phyloP scores from a whole-genome alignment of 495 filamentous ascomycete species.

The Entonaema liquescens region DNA sequence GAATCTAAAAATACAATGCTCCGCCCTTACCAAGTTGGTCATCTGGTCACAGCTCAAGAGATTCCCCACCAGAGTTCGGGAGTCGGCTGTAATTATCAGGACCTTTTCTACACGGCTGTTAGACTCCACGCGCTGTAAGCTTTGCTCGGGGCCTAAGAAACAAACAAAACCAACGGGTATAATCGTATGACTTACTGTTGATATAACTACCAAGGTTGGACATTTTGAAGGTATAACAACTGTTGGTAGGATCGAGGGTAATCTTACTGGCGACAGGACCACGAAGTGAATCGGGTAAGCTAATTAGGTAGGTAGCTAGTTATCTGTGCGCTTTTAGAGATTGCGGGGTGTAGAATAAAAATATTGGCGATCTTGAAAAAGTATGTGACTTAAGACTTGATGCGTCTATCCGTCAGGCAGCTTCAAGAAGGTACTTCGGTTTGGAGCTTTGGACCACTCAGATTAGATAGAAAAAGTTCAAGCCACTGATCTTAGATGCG shows the following conservation, averaged over 20 bases:
- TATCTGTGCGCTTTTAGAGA: background rate
- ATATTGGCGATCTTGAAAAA: background rate
- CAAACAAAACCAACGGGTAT: background rate
- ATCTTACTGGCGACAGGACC: background rate
- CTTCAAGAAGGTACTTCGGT: slow-evolving; percentile 12
- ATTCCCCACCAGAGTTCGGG: slow-evolving; percentile 83
- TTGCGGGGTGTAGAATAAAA: background rate
- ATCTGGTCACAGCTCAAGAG: slow-evolving; percentile 89
- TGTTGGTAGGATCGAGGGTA: background rate
- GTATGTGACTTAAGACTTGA: background rate
- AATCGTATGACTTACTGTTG: slow-evolving; percentile 41
- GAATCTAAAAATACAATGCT: slow-evolving; percentile 3
- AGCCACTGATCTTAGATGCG: slow-evolving; percentile 4
- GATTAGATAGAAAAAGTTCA: background rate
- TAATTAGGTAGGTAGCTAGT: background rate
- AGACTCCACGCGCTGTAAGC: slow-evolving; percentile 37
- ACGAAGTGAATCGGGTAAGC: background rate
- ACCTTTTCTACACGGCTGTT: slow-evolving; percentile 76
- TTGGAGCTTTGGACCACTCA: background rate
- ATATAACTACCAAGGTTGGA: slow-evolving; percentile 47
- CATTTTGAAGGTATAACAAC: slow-evolving; percentile 30
- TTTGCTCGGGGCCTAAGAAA: slow-evolving; percentile 5
- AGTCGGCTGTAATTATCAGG: slow-evolving; percentile 89
- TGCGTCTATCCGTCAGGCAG: slow-evolving; percentile 14
- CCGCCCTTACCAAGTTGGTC: slow-evolving; percentile 76